phyloP scores from a whole-genome alignment of 2,329 filamentous ascomycete species.

The Colletotrichum musicola region DNA sequence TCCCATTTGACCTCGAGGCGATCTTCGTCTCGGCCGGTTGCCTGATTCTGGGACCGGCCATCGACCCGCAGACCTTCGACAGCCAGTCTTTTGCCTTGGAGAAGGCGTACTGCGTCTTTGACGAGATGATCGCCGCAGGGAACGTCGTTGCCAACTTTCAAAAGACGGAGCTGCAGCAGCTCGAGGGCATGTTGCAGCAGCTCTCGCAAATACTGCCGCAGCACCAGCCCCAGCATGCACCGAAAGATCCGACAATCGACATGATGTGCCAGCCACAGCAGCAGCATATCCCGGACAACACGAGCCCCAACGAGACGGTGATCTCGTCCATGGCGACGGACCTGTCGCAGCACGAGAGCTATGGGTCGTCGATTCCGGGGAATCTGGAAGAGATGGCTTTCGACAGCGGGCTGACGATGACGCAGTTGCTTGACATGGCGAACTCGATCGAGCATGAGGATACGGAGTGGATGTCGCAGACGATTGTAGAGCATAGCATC shows the following conservation, averaged over 20 bases:
- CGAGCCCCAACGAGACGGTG: conserved; percentile 13
- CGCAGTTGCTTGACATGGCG: conserved; percentile 61
- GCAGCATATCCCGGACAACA: not conserved
- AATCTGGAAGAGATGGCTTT: conserved; percentile 43
- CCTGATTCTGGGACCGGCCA: conserved; percentile 52
- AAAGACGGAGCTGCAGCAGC: conserved; percentile 58
- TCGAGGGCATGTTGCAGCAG: conserved; percentile 54
- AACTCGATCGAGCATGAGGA: conserved; percentile 59
- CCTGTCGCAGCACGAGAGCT: conserved; percentile 26
- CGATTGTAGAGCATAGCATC: conserved; percentile 58
- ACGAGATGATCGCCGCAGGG: conserved; percentile 60
- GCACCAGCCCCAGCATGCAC: not conserved
- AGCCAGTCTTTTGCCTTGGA: conserved; percentile 53
- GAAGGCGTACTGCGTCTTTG: conserved; percentile 57
- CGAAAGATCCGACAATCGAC: not conserved
- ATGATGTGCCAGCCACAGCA: not conserved
- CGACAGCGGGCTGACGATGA: conserved; percentile 55
- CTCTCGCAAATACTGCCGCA: conserved; percentile 38
- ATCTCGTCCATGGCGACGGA: conserved; percentile 18
- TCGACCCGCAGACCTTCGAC: conserved; percentile 52
- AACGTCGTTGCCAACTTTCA: conserved; percentile 60
- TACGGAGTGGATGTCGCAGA: conserved; percentile 61
- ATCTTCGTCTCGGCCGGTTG: conserved; percentile 58
- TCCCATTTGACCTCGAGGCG: conserved; percentile 61
- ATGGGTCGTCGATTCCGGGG: conserved; percentile 28